phyloP scores from a whole-genome alignment of 2,329 filamentous ascomycete genomes.

The Cytospora paraplurivora region DNA sequence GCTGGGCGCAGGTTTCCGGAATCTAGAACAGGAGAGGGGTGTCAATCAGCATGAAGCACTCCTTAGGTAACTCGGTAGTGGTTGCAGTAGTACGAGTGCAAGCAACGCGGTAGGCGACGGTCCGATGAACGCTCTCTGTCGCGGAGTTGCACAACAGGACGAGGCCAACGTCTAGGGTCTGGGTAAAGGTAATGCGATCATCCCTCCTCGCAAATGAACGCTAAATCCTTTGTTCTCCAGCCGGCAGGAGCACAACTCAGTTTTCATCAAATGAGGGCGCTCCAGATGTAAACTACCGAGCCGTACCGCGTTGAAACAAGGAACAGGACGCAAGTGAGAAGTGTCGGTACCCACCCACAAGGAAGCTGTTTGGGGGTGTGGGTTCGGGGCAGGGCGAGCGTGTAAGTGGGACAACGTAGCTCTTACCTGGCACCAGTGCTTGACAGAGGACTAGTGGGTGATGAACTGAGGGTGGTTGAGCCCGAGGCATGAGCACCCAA shows the following conservation, averaged over 20 bases:
- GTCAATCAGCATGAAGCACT: slow-evolving; percentile 39
- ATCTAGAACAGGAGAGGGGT: slow-evolving; percentile 43
- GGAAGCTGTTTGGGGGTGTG: not conserved
- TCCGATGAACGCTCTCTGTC: slow-evolving; percentile 31
- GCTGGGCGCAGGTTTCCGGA: slow-evolving; percentile 51
- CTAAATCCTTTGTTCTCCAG: slow-evolving; percentile 7
- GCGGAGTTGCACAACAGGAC: slow-evolving; percentile 37
- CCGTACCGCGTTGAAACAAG: slow-evolving; percentile 16
- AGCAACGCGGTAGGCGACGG: slow-evolving; percentile 15
- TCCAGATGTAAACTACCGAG: slow-evolving; percentile 10
- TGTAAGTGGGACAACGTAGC: slow-evolving; percentile 10
- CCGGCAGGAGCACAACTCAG: slow-evolving; percentile 8
- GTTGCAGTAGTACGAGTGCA: slow-evolving; percentile 28
- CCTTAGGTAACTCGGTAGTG: slow-evolving; percentile 11
- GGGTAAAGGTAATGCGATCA: slow-evolving; percentile 19
- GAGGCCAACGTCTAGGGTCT: slow-evolving; percentile 27
- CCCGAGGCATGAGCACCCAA: slow-evolving; percentile 32
- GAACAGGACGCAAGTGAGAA: slow-evolving; percentile 1
- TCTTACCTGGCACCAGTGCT: slow-evolving; percentile 33
- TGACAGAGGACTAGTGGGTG: slow-evolving; percentile 27
- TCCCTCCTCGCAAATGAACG: slow-evolving; percentile 9
- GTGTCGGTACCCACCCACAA: slow-evolving; percentile 7
- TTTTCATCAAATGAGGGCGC: not conserved
- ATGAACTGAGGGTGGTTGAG: slow-evolving; percentile 14
- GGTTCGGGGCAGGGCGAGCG: not conserved